Conservation (phyloP, 139 green algal species). For the Closterium sp. region DNA sequence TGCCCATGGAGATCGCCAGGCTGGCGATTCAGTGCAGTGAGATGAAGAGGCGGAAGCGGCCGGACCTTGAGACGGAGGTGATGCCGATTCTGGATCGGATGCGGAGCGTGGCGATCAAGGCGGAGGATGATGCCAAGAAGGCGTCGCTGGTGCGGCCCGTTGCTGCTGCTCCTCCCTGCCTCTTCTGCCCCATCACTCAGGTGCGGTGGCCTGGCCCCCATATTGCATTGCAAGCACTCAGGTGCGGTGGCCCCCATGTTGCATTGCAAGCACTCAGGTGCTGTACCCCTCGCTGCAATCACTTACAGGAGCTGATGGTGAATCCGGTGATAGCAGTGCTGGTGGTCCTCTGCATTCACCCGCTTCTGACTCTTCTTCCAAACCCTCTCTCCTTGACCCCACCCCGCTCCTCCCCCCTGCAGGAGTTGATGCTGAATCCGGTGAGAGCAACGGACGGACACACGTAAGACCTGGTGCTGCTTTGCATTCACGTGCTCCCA, state of each 20-base stretch:
- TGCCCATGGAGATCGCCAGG: conserved; percentile 32
- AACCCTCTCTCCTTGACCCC: no score
- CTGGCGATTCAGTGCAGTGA: conserved; percentile 24
- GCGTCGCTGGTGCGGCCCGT: neutral
- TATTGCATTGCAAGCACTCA: neutral
- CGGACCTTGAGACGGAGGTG: conserved; percentile 36
- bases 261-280: conserved; percentile 3
- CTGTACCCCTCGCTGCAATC: neutral
- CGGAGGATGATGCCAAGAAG: conserved; percentile 26
- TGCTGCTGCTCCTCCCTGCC: conserved; percentile 9
- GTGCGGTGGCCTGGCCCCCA: neutral
- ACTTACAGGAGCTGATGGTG: conserved; percentile 40
- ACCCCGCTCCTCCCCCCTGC: no score
- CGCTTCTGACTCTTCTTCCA: no score
- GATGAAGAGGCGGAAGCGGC: conserved; percentile 35
- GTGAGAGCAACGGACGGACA: conserved; percentile 45
- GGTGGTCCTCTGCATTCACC: conserved; percentile 1
- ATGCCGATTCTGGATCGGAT: conserved; percentile 20
- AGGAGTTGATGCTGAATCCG: conserved; percentile 45
- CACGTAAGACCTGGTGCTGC: conserved; percentile 42
- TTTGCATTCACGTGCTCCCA: no score
- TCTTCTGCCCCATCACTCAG: conserved; percentile 47
- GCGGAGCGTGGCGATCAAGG: conserved; percentile 2
- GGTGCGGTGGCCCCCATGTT: neutral
- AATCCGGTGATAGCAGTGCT: conserved; percentile 43